Percentiles rank a stretch among this genome's conserved stretches.
Conservation (phyloP, 139 green algal genomes). For the Dunaliella sp. region DNA sequence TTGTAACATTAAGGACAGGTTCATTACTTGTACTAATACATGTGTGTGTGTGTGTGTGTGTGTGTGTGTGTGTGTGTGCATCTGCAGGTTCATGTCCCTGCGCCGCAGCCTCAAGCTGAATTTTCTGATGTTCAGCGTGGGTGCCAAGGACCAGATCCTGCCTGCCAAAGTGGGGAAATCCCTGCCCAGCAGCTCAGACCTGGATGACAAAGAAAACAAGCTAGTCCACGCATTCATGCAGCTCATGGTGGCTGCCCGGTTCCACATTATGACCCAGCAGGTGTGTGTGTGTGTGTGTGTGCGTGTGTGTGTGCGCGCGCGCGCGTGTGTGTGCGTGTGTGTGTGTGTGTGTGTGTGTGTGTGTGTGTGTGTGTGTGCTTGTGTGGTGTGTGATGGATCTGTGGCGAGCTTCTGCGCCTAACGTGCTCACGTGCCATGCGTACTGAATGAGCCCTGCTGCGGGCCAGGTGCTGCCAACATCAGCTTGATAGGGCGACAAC, state of each 20-base stretch:
- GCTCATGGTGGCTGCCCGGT: constrained; percentile 64
- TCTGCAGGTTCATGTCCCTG: constrained; percentile 39
- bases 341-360: neutral
- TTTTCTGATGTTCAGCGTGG: constrained; percentile 48
- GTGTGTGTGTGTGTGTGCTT: neutral
- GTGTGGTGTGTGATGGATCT: no score
- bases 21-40: neutral
- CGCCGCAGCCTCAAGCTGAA: constrained; percentile 45
- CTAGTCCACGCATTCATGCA: constrained; percentile 65
- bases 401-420: no score
- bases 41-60: neutral
- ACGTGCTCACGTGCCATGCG: no score
- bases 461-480: no score
- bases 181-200: constrained; percentile 26
- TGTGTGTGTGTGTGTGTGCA: neutral
- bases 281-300: neutral
- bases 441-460: no score
- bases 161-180: constrained; percentile 9
- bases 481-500: no score
- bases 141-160: constrained; percentile 43
- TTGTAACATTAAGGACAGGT: neutral
- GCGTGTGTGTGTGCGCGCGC: neutral
- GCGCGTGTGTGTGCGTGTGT: neutral
- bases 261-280: constrained; percentile 51
- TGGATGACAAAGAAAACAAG: constrained; percentile 53